phyloP scores from a whole-genome alignment of 345 rosid species.

The Aquilaria sinensis region DNA sequence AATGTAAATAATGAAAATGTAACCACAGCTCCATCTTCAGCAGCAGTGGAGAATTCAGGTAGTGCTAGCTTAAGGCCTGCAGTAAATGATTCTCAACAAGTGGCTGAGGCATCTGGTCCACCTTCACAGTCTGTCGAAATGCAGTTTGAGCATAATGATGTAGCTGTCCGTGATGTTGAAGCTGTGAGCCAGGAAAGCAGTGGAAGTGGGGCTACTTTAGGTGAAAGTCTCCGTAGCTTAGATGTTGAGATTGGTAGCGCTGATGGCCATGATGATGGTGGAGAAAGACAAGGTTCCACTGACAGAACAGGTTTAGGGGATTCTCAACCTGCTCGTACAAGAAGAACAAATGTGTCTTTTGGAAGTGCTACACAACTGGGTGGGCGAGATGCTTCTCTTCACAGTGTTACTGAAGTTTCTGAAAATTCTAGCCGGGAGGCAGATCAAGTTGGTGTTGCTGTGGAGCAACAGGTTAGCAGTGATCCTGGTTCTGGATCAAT shows the following conservation, averaged over 20 bases:
- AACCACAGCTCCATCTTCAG: constrained; percentile 33
- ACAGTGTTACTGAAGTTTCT: constrained; percentile 88
- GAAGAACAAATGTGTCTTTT: constrained; percentile 57
- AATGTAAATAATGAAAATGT: constrained; percentile 37
- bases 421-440: constrained; percentile 85
- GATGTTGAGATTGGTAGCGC: constrained; percentile 99
- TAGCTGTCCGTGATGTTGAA: constrained; percentile 76
- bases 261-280: constrained; percentile 96
- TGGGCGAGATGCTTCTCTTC: constrained; percentile 77
- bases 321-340: constrained; percentile 54
- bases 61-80: constrained; percentile 40
- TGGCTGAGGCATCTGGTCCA: constrained; percentile 25
- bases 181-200: constrained; percentile 98
- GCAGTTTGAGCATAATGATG: constrained; percentile 91
- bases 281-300: constrained; percentile 74
- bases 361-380: constrained; percentile 42
- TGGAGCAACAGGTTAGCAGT: constrained; percentile 58
- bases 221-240: constrained; percentile 93
- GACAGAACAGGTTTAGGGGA: constrained; percentile 52
- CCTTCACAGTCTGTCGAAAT: constrained; percentile 68
- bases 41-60: constrained; percentile 34
- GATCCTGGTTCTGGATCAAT: constrained; percentile 69
- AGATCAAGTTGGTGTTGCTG: constrained; percentile 64
- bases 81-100: constrained; percentile 36
- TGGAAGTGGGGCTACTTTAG: constrained; percentile 92